These are phyloP conservation scores for Phytophthora pinifolia DNA, from an alignment of 352 stramenopile genomes.

Conservation along the genomic window DNA sequence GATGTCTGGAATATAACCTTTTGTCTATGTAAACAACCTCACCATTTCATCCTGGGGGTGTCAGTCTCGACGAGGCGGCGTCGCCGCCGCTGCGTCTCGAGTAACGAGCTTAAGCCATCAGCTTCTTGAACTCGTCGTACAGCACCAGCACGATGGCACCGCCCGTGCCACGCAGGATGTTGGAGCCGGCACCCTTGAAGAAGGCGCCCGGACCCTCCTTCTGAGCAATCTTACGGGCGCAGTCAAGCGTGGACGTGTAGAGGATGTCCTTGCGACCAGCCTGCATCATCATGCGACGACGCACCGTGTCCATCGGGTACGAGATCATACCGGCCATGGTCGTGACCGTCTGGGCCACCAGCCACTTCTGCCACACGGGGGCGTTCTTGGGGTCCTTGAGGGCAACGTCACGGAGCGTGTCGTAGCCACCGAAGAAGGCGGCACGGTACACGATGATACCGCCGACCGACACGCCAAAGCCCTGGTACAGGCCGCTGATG, in stretches of 20 bases:
- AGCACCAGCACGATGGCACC: conserved; percentile 98
- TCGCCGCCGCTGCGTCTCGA: conserved; percentile 10
- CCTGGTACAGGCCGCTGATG: conserved; percentile 96
- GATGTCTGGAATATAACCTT: conserved; percentile 41
- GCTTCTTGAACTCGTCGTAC: conserved; percentile 99
- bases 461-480: conserved; percentile 97
- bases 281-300: conserved; percentile 98
- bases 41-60: conserved; percentile 32
- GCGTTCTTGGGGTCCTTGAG: conserved; percentile 86
- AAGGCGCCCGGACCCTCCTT: conserved; percentile 96
- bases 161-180: conserved; percentile 98
- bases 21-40: conserved; percentile 51
- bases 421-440: conserved; percentile 98
- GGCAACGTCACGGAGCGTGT: conserved; percentile 93
- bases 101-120: conserved; percentile 40
- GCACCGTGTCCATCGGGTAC: conserved; percentile 97
- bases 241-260: conserved; percentile 97
- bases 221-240: conserved; percentile 96
- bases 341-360: conserved; percentile 91
- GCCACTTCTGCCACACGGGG: conserved; percentile 90
- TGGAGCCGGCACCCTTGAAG: conserved; percentile 99
- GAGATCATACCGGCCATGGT: conserved; percentile 92
- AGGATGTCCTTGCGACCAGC: conserved; percentile 96
- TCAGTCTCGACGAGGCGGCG: conserved; percentile 22
- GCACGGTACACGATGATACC: conserved; percentile 99